A percentile compares a stretch with the other conserved stretches of the same genome.
These are phyloP conservation scores for Globisporangium iwayamae DNA, from an alignment of 352 stramenopile species.

Conservation along the genomic window DNA sequence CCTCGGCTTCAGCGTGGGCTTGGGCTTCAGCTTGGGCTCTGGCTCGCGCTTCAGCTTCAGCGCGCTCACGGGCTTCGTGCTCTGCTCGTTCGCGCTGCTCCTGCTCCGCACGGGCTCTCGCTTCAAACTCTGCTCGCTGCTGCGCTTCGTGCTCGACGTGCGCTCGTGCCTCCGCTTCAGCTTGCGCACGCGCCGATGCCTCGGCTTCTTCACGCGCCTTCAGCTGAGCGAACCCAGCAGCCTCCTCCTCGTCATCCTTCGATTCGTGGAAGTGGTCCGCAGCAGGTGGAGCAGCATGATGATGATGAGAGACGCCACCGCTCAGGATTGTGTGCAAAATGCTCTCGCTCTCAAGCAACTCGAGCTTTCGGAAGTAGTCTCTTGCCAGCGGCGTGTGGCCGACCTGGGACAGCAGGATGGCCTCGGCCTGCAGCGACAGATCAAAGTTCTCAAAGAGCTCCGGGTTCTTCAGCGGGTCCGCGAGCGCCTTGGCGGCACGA, in stretches of 20 bases:
- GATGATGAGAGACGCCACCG: constrained; percentile 10
- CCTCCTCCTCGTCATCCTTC: neutral
- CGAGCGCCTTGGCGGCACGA: constrained; percentile 93
- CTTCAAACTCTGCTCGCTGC: constrained; percentile 18
- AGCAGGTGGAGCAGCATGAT: neutral
- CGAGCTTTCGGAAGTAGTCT: constrained; percentile 72
- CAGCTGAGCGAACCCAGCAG: neutral
- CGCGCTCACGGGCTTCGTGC: constrained; percentile 18
- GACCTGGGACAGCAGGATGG: constrained; percentile 65
- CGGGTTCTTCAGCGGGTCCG: constrained; percentile 88
- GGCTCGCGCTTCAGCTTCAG: constrained; percentile 18
- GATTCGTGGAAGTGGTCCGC: constrained; percentile 7
- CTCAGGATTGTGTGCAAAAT: constrained; percentile 44
- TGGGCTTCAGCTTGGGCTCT: constrained; percentile 31
- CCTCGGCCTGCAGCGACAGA: constrained; percentile 93
- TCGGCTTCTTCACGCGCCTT: constrained; percentile 1
- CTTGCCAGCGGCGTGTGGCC: neutral
- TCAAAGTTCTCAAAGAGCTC: constrained; percentile 96
- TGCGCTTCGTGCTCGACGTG: constrained; percentile 18
- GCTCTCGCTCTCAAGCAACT: constrained; percentile 60
- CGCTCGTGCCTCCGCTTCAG: constrained; percentile 10
- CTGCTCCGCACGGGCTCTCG: constrained; percentile 15
- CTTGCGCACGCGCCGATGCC: neutral
- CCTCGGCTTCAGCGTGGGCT: constrained; percentile 26
- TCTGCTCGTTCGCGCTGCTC: constrained; percentile 28